These are phyloP conservation scores for Ustilaginoidea virens DNA, from an alignment of 2,329 filamentous ascomycete species.

Conservation along the genomic window DNA sequence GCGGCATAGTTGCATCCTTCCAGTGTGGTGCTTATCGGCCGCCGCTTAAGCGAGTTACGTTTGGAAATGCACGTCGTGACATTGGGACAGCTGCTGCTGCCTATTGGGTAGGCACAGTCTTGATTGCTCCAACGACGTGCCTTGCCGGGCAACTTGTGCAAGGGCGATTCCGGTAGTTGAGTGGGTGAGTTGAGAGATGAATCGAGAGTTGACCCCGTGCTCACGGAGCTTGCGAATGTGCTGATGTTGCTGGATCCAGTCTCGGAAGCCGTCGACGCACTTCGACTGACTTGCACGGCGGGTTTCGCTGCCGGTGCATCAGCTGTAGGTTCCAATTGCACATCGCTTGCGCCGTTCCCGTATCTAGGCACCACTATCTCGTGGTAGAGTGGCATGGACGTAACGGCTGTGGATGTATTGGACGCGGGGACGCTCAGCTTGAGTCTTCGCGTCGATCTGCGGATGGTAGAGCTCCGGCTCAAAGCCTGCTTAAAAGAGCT, in stretches of 20 bases:
- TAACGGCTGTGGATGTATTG: constrained; percentile 6
- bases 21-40: constrained; percentile 14
- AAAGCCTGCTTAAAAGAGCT: constrained; percentile 14
- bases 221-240: constrained; percentile 13
- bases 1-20: constrained; percentile 13
- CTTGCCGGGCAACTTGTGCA: constrained; percentile 9
- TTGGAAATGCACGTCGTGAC: constrained; percentile 1
- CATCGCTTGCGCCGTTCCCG: constrained; percentile 34
- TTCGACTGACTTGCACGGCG: constrained; percentile 9
- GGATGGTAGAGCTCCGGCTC: constrained; percentile 18
- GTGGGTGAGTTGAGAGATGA: constrained; percentile 13
- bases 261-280: constrained; percentile 13
- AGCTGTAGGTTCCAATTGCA: constrained; percentile 11
- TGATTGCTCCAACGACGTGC: constrained; percentile 14
- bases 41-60: constrained; percentile 9
- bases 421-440: constrained; percentile 9
- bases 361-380: constrained; percentile 39
- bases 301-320: constrained; percentile 3
- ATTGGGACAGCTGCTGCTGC: constrained; percentile 8
- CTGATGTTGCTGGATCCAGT: constrained; percentile 10
- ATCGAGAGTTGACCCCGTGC: constrained; percentile 11
- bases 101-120: constrained; percentile 7
- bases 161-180: constrained; percentile 7
- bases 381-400: constrained; percentile 19
- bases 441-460: constrained; percentile 18